These are phyloP conservation scores for Penicillium verhagenii DNA, from an alignment of 495 filamentous ascomycete species.

Conservation along the genomic window DNA sequence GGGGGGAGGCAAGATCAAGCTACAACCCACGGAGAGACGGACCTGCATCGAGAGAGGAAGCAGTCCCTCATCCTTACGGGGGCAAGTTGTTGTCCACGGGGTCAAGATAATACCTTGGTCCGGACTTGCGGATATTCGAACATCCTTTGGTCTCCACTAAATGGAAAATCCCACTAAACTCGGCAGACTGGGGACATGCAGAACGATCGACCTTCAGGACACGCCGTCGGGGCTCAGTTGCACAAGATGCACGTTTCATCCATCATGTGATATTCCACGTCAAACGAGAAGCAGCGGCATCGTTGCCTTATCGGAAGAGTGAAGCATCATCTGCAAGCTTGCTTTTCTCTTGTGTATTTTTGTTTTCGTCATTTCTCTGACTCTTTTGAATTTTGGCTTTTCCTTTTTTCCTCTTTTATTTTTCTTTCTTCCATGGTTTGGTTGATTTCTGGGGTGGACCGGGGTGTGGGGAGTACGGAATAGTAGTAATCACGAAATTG, in stretches of 20 bases:
- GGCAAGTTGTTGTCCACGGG: slow-evolving; percentile 10
- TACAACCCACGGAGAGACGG: slow-evolving; percentile 1
- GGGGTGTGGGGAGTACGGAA: slow-evolving; percentile 3
- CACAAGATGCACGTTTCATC: slow-evolving; percentile 14
- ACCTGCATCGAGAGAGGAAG: background rate
- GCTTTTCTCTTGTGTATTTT: slow-evolving; percentile 3
- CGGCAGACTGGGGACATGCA: slow-evolving; percentile 15
- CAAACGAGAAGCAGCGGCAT: slow-evolving; percentile 5
- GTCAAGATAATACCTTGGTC: slow-evolving; percentile 3
- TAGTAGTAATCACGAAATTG: slow-evolving; percentile 1
- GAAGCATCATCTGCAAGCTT: slow-evolving; percentile 12
- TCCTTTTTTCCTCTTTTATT: background rate
- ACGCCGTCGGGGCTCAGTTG: slow-evolving; percentile 7
- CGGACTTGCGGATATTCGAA: slow-evolving; percentile 18
- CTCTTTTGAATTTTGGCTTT: no score
- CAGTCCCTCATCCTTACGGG: background rate
- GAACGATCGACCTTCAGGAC: slow-evolving; percentile 11
- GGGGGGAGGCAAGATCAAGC: slow-evolving; percentile 7
- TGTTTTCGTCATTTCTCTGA: no score
- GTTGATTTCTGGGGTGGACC: slow-evolving; percentile 7
- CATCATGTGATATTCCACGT: slow-evolving; percentile 27
- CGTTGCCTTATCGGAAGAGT: background rate
- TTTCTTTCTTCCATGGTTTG: background rate
- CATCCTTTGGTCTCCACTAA: background rate
- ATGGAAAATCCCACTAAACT: slow-evolving; percentile 4